Evolutionary conservation across 202 grass and related monocot genomes (phyloP).

Genomic region (Zizania palustris): DNA sequence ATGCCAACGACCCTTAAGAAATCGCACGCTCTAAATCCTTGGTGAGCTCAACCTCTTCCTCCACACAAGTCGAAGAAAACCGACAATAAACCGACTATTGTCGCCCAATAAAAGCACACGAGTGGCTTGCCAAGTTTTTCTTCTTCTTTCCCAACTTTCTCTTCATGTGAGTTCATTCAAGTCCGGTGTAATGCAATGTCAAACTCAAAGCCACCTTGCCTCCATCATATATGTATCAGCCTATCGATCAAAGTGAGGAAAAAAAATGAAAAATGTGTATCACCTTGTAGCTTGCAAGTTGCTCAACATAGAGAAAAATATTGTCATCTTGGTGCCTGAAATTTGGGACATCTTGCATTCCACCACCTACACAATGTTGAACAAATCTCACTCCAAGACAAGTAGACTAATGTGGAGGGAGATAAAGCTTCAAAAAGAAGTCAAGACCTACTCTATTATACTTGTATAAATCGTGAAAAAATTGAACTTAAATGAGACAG

Average conservation of each 20-base stretch:
- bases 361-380: neutral
- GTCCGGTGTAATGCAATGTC: conserved; percentile 23
- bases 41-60: neutral
- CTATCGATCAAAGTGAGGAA: conserved; percentile 22
- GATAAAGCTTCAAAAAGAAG: neutral
- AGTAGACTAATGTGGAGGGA: too few species aligned
- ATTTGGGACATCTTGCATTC: neutral
- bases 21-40: too few species aligned
- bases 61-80: conserved; percentile 24
- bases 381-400: neutral
- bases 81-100: conserved; percentile 9
- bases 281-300: conserved; percentile 27
- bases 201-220: conserved; percentile 40
- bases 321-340: conserved; percentile 25
- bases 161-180: conserved; percentile 54
- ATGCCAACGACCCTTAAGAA: neutral
- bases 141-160: conserved; percentile 45
- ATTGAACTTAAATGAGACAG: too few species aligned
- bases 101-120: conserved; percentile 48
- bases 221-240: neutral
- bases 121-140: conserved; percentile 41
- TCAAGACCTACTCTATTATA: neutral
- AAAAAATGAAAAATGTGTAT: conserved; percentile 19
- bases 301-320: conserved; percentile 23
- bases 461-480: neutral